Conservation (phyloP, 1,284 basidiomycete species). For the Tilletia horrida region DNA sequence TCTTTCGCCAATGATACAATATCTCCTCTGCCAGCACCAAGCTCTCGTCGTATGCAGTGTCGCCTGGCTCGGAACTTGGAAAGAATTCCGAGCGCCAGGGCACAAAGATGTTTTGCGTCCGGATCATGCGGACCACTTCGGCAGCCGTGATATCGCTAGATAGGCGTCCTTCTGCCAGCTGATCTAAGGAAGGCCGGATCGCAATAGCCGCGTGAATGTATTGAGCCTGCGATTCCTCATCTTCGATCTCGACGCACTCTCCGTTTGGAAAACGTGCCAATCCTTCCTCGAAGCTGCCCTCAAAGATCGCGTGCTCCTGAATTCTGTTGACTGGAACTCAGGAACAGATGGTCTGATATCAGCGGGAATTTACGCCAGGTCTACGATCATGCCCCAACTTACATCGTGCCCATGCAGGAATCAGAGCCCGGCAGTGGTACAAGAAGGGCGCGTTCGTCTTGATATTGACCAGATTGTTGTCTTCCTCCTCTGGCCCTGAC, state of each 20-base stretch:
- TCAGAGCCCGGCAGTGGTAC: neutral
- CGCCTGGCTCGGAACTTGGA: neutral
- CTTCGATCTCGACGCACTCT: too few species aligned
- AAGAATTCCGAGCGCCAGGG: neutral
- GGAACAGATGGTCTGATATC: too few species aligned
- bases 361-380: too few species aligned
- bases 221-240: neutral
- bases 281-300: too few species aligned
- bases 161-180: neutral
- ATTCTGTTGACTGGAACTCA: neutral
- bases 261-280: too few species aligned
- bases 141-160: neutral
- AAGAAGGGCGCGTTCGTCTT: neutral
- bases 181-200: neutral
- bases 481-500: neutral
- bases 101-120: neutral
- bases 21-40: neutral
- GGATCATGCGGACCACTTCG: neutral
- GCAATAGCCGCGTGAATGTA: neutral
- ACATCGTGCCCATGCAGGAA: neutral
- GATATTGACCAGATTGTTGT: constrained; percentile 3
- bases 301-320: neutral
- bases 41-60: neutral
- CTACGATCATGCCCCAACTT: too few species aligned
- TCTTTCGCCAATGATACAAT: neutral